Evolutionary conservation across 1,139 yeast genomes (phyloP).

Genomic region (Dujonia santamariae): DNA sequence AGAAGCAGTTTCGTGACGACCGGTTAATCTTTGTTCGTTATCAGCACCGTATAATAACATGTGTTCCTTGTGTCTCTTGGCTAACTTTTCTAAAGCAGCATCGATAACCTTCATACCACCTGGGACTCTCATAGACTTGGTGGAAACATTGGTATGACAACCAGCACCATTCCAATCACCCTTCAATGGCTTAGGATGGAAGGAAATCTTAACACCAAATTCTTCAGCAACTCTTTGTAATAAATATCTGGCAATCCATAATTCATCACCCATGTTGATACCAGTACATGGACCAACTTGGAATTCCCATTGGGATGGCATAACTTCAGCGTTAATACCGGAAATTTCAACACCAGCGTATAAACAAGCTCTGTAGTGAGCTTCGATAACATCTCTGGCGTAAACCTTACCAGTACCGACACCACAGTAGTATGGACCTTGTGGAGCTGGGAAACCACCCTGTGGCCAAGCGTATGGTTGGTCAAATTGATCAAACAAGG

Average conservation of each 20-base stretch:
- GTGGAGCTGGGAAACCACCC: constrained; percentile 99
- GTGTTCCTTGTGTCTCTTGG: constrained; percentile 96
- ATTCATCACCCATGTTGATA: constrained; percentile 93
- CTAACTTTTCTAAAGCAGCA: constrained; percentile 86
- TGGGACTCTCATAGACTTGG: constrained; percentile 83
- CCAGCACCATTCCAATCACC: constrained; percentile 99
- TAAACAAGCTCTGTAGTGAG: constrained; percentile 97
- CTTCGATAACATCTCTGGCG: constrained; percentile 98
- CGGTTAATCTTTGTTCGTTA: constrained; percentile 92
- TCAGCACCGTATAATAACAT: constrained; percentile 93
- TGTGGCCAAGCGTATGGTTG: constrained; percentile 98
- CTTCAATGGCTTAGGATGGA: constrained; percentile 98
- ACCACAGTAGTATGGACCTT: constrained; percentile 99
- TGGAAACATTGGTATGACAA: constrained; percentile 98
- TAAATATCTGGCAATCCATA: constrained; percentile 94
- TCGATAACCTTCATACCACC: constrained; percentile 97
- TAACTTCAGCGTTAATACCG: constrained; percentile 98
- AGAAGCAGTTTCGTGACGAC: constrained; percentile 97
- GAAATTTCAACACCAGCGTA: constrained; percentile 86
- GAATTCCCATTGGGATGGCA: constrained; percentile 99
- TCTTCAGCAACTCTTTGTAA: constrained; percentile 96
- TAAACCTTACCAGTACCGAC: constrained; percentile 98
- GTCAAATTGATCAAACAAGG: constrained; percentile 88
- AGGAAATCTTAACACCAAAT: constrained; percentile 95
- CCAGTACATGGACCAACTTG: constrained; percentile 99